Conservation (phyloP, 768 basidiomycete species). For the Exidia glandulosa region DNA sequence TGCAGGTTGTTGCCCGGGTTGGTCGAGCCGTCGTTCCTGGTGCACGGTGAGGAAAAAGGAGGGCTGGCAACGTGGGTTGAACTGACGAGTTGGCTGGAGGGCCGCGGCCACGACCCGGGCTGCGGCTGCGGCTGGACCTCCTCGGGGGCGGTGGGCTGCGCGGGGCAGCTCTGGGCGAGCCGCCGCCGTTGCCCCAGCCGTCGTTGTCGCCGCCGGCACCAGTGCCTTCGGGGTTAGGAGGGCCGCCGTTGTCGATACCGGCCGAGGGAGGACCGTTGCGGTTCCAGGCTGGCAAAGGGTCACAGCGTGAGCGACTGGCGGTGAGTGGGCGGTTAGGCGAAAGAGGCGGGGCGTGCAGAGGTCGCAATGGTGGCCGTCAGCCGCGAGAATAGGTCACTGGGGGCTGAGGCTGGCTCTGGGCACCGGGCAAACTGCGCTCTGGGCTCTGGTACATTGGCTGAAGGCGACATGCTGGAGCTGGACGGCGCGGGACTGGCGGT, state of each 20-base stretch:
- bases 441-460: neutral
- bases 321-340: constrained; percentile 6
- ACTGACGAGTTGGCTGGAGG: neutral
- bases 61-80: constrained; percentile 9
- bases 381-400: constrained; percentile 1
- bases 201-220: constrained; percentile 31
- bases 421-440: neutral
- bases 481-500: constrained; percentile 1
- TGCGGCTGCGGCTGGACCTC: constrained; percentile 69
- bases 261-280: constrained; percentile 60
- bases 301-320: constrained; percentile 3
- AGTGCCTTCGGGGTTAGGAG: constrained; percentile 42
- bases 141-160: constrained; percentile 39
- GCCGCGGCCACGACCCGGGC: constrained; percentile 42
- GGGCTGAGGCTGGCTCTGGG: constrained; percentile 5
- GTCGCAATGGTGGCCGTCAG: constrained; percentile 2
- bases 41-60: constrained; percentile 4
- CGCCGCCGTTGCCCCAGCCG: constrained; percentile 19
- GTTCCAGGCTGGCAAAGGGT: constrained; percentile 20
- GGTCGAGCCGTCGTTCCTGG: constrained; percentile 22
- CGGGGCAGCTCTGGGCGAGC: constrained; percentile 32
- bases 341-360: constrained; percentile 3
- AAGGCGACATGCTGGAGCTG: neutral
- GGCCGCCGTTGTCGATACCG: constrained; percentile 28
- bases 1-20: constrained; percentile 62